Base-by-base conservation (phyloP, 148 eudicot species). In the Rhododendron williamsianum region DNA sequence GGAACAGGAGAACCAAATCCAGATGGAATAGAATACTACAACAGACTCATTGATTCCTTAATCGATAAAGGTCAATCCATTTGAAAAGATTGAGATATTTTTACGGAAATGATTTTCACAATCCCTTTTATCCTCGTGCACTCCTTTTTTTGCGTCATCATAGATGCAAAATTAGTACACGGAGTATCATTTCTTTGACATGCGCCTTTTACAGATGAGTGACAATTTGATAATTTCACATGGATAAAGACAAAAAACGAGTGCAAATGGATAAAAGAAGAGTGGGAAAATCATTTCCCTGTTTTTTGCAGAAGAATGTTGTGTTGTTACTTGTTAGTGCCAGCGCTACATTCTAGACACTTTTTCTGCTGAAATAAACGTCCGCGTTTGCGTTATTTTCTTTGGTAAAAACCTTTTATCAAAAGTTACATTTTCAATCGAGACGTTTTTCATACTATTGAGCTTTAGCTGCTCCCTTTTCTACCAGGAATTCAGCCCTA, bases 1-100 rank as follows among this genome's bases (percentile, higher is more conserved):
- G 99, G 99, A 85, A 94, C 98, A 36, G 98, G 98, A 41, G 93
- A 91, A 88, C 94, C 96, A 87, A 97, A 97, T 90, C 92, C 91
- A 65, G 91, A 94, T 87, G 99, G 99, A 83, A 89, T 95, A 81
- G 81, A 86, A 46, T 94, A 97, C 90, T 97, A 97, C 92, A 95
- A 94, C 88, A 90, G 85, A 76, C 93, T 97, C 81, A 93, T 97
- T 67, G 93, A 97, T 91, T 90, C 95, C 84, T 92, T 94, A 81
- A 88, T 95, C 51, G 88, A 86, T 83, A 94, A 93, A 95, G 99
- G 99, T 97, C 82, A 77, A 84, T 73, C 78, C 38, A 41, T 51
- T 12, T 38, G 21, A 35, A 33, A 33, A 35, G 45, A 16, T 54
- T 16, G 60, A 54, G 21, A 16, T 54, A 3, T 54, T 16, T 54